phyloP scores from a whole-genome alignment of 176 grass and related monocot genomes.

The Triticum timopheevii region DNA sequence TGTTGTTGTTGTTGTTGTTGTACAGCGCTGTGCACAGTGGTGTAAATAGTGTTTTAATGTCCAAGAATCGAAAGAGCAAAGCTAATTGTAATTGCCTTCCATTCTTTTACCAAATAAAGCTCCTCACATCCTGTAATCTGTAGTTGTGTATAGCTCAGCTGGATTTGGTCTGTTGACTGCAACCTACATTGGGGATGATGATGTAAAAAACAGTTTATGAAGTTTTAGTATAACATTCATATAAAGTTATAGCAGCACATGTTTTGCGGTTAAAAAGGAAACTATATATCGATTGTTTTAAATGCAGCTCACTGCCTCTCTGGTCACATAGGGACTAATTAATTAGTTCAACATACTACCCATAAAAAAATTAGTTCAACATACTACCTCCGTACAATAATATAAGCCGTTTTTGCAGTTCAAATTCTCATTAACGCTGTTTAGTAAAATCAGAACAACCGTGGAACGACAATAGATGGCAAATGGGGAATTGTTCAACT shows the following conservation, averaged over 20 bases:
- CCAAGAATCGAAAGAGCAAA: conserved; percentile 51
- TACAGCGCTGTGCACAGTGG: conserved; percentile 43
- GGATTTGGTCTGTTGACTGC: background rate
- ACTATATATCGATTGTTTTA: too few species aligned
- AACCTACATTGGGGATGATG: background rate
- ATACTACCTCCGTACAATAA: too few species aligned
- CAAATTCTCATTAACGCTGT: too few species aligned
- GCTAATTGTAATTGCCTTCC: conserved; percentile 57
- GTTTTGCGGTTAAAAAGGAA: background rate
- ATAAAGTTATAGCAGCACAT: background rate
- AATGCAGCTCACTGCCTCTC: too few species aligned
- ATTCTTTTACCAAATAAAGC: conserved; percentile 60
- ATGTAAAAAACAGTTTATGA: background rate
- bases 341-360: too few species aligned
- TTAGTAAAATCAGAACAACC: background rate
- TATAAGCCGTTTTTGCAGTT: too few species aligned
- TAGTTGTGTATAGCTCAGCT: background rate
- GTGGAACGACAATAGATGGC: background rate
- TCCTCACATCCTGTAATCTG: background rate
- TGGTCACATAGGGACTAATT: too few species aligned
- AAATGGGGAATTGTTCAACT: background rate
- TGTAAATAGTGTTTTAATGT: conserved; percentile 47
- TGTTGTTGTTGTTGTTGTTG: background rate
- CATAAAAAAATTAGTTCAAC: too few species aligned
- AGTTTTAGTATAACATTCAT: background rate